Conservation (phyloP, 2,329 filamentous ascomycete species). For the Microcyclospora tardicrescens region DNA sequence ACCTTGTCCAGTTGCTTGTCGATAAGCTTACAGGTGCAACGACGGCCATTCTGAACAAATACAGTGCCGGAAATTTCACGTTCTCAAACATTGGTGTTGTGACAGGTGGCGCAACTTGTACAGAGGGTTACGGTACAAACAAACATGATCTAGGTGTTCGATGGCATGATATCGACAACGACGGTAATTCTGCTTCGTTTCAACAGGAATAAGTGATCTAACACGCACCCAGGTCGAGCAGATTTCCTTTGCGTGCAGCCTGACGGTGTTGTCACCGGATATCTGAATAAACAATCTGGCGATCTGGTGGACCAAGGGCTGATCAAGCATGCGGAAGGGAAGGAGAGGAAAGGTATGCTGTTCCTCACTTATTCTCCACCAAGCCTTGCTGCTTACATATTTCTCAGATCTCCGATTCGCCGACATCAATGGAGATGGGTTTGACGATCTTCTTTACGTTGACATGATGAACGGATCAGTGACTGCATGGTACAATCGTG, state of each 20-base stretch:
- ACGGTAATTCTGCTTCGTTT: not conserved
- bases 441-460: slow-evolving; percentile 4
- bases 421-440: slow-evolving; percentile 3
- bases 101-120: slow-evolving; percentile 1
- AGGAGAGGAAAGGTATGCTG: too few relatives aligned
- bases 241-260: slow-evolving; percentile 4
- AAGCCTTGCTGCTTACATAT: not conserved
- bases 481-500: slow-evolving; percentile 3
- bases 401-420: slow-evolving; percentile 5
- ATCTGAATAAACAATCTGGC: slow-evolving; percentile 4
- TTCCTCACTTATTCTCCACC: too few relatives aligned
- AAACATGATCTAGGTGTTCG: slow-evolving; percentile 4
- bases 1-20: not conserved
- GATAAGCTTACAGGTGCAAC: slow-evolving; percentile 2
- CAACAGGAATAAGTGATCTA: not conserved
- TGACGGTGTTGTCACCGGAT: slow-evolving; percentile 1
- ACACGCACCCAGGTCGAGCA: slow-evolving; percentile 2
- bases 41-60: not conserved
- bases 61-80: not conserved
- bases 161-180: slow-evolving; percentile 3
- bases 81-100: slow-evolving; percentile 1
- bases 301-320: slow-evolving; percentile 3
- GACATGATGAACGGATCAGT: slow-evolving; percentile 7
- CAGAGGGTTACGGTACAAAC: slow-evolving; percentile 2
- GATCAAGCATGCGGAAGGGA: slow-evolving; percentile 4